Evolutionary conservation across 2,329 filamentous ascomycete genomes (phyloP), one percentile per base, ranked within the genome.

Genomic region (Hypoxylon sp.): DNA sequence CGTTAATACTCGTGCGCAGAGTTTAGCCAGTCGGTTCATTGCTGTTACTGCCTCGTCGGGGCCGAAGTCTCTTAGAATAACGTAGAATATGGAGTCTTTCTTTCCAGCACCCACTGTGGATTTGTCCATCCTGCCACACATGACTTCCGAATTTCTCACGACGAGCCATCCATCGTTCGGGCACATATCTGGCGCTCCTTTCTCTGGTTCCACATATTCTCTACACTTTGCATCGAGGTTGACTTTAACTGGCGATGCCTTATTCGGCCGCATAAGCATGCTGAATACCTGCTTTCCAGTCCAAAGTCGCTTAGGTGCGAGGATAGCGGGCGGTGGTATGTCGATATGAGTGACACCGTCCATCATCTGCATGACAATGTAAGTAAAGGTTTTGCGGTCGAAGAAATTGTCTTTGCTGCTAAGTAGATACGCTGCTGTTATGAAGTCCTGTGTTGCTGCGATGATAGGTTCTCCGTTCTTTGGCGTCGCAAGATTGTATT

Each of bases 401-500:
- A 92, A 97, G 80, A 99, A 98, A 62, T 90, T 89, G 77, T 98
- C 95, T 77, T 98, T 98, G 79, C 90, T 92, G 74, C 93, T 97
- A 25, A 98, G 84, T 3, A 98, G 82, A 77, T 94, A 99, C 0
- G 96, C 93, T 3, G 94, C 94, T 25, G 95, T 98, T 74, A 99
- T 98, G 82, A 99, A 99, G 85, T 99, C 96, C 76, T 99, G 96
- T 30, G 97, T 99, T n/a, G 96, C 95, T 17, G 94, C 94, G 82
- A 99, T 98, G 74, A 99, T 97, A 1, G 96, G 96, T 74, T 97
- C 95, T 77, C 96, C 96, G 81, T 98, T 98, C 80, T 98, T 98
- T 0, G 96, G 96, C 0, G 96, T 99, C 2, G 92, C 92, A 64
- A 99, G 81, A 78, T 99, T 99, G 84, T 98, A 90, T 81, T 98